Base-by-base conservation (phyloP, 441 rosid genomes). In the Dalechampia spathulata region DNA sequence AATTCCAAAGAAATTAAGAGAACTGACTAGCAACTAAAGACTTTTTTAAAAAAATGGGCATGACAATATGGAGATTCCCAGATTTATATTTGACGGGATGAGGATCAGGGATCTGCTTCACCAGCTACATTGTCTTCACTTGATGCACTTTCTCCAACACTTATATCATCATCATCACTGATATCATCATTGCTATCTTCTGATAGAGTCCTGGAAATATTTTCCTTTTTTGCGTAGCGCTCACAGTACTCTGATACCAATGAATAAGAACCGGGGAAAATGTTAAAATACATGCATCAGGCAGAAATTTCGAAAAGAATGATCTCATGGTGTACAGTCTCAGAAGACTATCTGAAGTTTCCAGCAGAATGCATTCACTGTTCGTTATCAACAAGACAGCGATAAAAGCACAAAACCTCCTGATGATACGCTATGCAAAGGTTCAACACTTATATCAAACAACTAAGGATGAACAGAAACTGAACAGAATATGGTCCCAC, bases 171-270 rank as follows among this genome's bases (percentile, higher is more conserved):
- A 1, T 67, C 75, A 2, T 70, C 72, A 7, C 69, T 70, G 27
- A 66, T 32, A 17, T 65, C 75, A 4, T 64, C 80, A 44, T 63
- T 62, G 28, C 65, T 60, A 15, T 75, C 82, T 7, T 56, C 73
- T 21, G 54, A 20, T 8, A 51, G 40, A 41, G 70, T 20, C 32
- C 52, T 64, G 45, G 54, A 37, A 61, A 74, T 66, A 59, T 72
- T 47, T 64, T 74, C 76, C 65, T 72, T 67, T 74, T 72, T 77
- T 15, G 85, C 82, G 52, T 74, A 77, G 37, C 50, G 67, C 58
- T 75, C 75, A 19, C 83, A 73, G 55, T 77, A 77, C 46, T 80
- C 83, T 77, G 59, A 25, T 41, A 62, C 38, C 60, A 41, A 62
- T 50, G 59, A 63, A 56, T 32, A 61, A 42, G 22, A 12, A 61